Percentiles rank a stretch among this genome's conserved stretches.
Conservation (phyloP, 306 rosid species). For the Bauhinia variegata region DNA sequence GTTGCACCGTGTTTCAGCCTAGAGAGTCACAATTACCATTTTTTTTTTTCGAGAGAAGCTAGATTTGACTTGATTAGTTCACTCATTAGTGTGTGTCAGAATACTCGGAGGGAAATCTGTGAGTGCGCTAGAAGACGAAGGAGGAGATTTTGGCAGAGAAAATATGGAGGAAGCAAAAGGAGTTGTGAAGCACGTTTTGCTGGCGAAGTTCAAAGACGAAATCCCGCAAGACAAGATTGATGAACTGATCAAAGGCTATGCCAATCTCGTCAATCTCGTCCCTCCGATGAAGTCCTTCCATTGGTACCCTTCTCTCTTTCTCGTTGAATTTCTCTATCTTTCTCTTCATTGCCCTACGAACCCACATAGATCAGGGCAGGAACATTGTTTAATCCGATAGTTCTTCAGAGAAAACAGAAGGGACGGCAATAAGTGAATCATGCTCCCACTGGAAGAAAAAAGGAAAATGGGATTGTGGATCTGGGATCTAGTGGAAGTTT, state of each 20-base stretch:
- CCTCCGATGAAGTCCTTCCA: conserved; percentile 80
- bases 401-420: conserved; percentile 1
- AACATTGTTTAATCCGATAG: background rate
- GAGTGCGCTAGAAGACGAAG: background rate
- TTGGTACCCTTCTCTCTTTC: conserved; percentile 46
- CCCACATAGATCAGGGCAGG: background rate
- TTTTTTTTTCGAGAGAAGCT: too few relatives aligned
- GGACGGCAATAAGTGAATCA: too few relatives aligned
- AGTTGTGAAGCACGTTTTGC: conserved; percentile 67
- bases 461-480: too few relatives aligned
- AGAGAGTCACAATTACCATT: too few relatives aligned
- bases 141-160: background rate
- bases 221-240: conserved; percentile 46
- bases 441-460: too few relatives aligned
- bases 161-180: conserved; percentile 75
- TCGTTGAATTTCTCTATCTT: background rate
- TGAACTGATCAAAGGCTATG: conserved; percentile 62
- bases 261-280: conserved; percentile 69
- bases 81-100: too few relatives aligned
- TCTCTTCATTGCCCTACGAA: background rate
- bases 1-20: too few relatives aligned
- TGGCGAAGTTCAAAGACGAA: conserved; percentile 78
- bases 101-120: too few relatives aligned
- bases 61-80: too few relatives aligned
- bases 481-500: too few relatives aligned